These are phyloP conservation scores for Postia placenta DNA, from an alignment of 768 basidiomycete species.

Conservation along the genomic window DNA sequence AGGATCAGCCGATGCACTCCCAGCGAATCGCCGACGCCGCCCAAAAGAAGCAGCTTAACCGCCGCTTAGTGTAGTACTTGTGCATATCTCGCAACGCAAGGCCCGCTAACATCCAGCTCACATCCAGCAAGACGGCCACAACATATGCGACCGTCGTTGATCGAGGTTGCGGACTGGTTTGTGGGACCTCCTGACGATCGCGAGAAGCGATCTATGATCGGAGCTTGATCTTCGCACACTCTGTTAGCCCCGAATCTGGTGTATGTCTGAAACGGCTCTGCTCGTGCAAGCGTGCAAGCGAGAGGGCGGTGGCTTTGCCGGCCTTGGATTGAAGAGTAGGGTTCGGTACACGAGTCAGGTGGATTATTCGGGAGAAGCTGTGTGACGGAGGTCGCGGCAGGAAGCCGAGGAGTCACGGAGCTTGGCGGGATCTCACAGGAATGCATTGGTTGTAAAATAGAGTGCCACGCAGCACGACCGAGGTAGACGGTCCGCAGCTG, in stretches of 20 bases:
- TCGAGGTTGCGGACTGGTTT: not conserved
- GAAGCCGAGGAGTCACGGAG: not conserved
- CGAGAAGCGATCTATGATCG: constrained; percentile 20
- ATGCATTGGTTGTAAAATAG: not conserved
- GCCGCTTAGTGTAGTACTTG: too few species aligned
- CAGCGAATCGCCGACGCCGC: too few species aligned
- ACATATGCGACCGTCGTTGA: not conserved
- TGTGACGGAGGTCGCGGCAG: not conserved
- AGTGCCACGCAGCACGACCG: too few species aligned
- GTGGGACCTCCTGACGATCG: constrained; percentile 8
- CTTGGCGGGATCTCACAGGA: not conserved
- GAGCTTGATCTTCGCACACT: constrained; percentile 14
- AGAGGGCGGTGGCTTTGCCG: not conserved
- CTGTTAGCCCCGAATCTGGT: not conserved
- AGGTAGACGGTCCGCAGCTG: not conserved
- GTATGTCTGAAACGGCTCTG: not conserved
- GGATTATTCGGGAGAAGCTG: not conserved
- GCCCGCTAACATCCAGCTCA: too few species aligned
- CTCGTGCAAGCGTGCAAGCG: not conserved
- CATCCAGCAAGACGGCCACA: too few species aligned
- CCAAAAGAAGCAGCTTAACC: too few species aligned
- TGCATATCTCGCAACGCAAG: too few species aligned
- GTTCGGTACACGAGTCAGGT: not conserved
- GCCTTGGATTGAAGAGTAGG: not conserved
- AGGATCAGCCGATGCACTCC: too few species aligned